Base-by-base conservation (phyloP, 371 early-diverging fungal genomes). In the Mortierella sp. region DNA sequence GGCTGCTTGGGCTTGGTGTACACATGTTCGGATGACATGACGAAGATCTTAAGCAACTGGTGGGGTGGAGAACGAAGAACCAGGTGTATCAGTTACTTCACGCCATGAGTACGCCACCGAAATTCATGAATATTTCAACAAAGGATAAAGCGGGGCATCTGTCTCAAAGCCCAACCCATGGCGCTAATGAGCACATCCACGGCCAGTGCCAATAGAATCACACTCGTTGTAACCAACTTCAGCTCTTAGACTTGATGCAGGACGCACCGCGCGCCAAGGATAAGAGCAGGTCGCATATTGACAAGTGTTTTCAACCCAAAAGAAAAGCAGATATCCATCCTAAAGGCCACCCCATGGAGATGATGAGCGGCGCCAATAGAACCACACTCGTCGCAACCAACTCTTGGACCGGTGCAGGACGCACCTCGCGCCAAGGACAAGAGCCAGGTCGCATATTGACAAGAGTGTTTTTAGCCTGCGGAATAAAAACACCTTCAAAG, bases 111-210 rank as follows among this genome's bases (percentile, higher is more conserved):
- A n/a, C n/a, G n/a, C n/a, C n/a, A n/a, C n/a, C n/a, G n/a, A n/a
- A n/a, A n/a, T n/a, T n/a, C n/a, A n/a, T 45, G 39, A 39, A 14
- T 45, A 19, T 45, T 45, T 45, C 45, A 48, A 48, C 24, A 52
- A 34, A 52, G 51, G 51, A 31, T 31, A 31, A 51, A 41, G 19
- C 17, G 17, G 3, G 46, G 22, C n/a, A 45, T 57, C 57, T 50
- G 49, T 58, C 47, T 43, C 24, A 54, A 43, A 58, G 58, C 40
- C 49, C 39, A 58, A 34, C 58, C 48, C 58, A 59, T 50, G 51
- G 60, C 60, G 60, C 60, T 59, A 50, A 59, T 41, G 44, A 59
- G 60, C n/a, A n/a, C n/a, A n/a, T n/a, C n/a, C n/a, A n/a, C n/a
- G n/a, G n/a, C n/a, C 60, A 52, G 43, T 21, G 60, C 60, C 50